Base-by-base conservation (phyloP, 164 flowering plant genomes). In the Berberis vulgaris region DNA sequence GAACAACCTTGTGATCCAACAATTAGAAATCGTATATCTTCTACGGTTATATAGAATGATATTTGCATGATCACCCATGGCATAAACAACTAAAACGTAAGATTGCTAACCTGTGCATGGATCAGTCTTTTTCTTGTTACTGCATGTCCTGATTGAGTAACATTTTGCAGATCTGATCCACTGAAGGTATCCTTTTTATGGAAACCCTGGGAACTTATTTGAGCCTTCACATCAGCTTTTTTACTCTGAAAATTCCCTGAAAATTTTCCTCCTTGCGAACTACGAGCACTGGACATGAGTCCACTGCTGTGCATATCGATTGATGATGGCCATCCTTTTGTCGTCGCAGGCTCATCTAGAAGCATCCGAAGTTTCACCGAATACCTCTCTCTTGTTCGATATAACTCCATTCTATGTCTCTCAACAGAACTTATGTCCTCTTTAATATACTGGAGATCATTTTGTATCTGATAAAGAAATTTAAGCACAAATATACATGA, bases 391-490 rank as follows among this genome's bases (percentile, higher is more conserved):
- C 83, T 81, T 67, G 82, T 77, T 39, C 84, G 84, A 55, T 72
- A 83, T 66, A 91, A 73, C 44, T 91, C 94, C 70, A 82, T 79
- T 78, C 88, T 81, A 69, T 79, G 88, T 66, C 82, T 85, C 79
- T 95, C 98, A 41, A 91, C 97, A 49, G 83, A 73, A 73, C 63
- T 78, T 65, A 91, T 71, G 65, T 95, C 97, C 71, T 91, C 97
- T 62, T 86, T 89, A 62, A 95, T 83, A 71, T 78, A 91, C 66
- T 83, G 89, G 60, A 95, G 91, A 78, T 95, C 97, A 68, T 66
- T 73, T 84, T 88, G 90, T 49, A 86, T 78, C 99, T 95, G 62
- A 50, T 75, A 65, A 56, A 52, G 43, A 64, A 12, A 41, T 47
- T 7, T 6, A 47, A 47, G 50, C 50, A 6, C 10, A 26, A 26